phyloP scores from a whole-genome alignment of 1,284 basidiomycete species.

The Phellinidium pouzarii region DNA sequence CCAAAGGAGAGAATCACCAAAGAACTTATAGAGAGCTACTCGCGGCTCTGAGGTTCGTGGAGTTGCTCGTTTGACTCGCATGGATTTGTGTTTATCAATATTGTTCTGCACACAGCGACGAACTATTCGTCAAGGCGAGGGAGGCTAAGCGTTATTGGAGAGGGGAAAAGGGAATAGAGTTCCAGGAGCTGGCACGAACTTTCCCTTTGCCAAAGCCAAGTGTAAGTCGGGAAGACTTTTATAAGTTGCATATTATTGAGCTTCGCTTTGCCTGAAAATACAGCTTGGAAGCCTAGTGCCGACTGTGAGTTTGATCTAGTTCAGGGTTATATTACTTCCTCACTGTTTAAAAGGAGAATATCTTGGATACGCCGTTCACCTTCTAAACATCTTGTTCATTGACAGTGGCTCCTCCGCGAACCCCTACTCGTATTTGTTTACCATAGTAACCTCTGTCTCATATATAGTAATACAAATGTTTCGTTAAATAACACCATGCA shows the following conservation, averaged over 20 bases:
- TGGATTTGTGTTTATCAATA: background rate
- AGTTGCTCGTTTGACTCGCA: background rate
- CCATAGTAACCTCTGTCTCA: no score
- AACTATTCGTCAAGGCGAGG: conserved; percentile 4
- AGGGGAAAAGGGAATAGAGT: background rate
- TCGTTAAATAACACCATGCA: background rate
- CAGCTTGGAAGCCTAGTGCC: conserved; percentile 13
- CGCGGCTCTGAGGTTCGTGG: conserved; percentile 10
- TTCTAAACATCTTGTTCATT: conserved; percentile 5
- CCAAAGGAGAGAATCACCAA: conserved; percentile 1
- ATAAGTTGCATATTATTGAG: background rate
- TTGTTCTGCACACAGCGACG: background rate
- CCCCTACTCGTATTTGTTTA: no score
- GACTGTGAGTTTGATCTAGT: conserved; percentile 1
- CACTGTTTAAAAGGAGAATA: conserved; percentile 5
- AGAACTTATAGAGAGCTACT: conserved; percentile 15
- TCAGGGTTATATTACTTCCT: background rate
- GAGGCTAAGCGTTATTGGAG: conserved; percentile 8
- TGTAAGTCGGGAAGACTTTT: conserved; percentile 3
- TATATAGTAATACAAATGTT: background rate
- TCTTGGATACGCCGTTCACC: conserved; percentile 9
- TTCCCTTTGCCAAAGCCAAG: conserved; percentile 14
- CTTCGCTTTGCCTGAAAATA: background rate
- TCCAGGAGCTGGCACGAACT: background rate
- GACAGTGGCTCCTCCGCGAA: no score